Evolutionary conservation across 2,329 filamentous ascomycete species (phyloP).

Genomic region (Fusarium oligoseptatum): DNA sequence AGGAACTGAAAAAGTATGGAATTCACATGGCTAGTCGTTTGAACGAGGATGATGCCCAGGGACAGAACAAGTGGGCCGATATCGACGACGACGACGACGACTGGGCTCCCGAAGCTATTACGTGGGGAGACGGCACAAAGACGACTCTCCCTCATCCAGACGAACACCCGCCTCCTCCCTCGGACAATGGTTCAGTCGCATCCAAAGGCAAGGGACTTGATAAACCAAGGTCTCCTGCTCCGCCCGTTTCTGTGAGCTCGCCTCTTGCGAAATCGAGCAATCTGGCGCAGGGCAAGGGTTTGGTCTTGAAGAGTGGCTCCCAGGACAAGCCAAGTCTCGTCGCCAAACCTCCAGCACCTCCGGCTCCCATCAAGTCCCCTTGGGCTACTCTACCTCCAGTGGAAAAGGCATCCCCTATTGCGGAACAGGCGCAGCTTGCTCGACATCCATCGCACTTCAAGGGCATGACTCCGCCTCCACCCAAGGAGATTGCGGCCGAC

Average conservation of each 20-base stretch:
- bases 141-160: constrained; percentile 77
- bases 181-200: constrained; percentile 44
- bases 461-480: constrained; percentile 61
- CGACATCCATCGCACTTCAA: constrained; percentile 70
- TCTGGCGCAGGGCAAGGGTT: constrained; percentile 68
- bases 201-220: constrained; percentile 50
- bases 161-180: constrained; percentile 55
- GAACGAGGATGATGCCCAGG: constrained; percentile 79
- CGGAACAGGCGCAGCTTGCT: constrained; percentile 63
- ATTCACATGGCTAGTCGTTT: constrained; percentile 87
- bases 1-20: constrained; percentile 87
- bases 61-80: constrained; percentile 89
- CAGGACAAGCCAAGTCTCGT: constrained; percentile 80
- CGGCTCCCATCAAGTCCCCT: constrained; percentile 85
- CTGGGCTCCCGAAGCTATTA: constrained; percentile 86
- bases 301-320: constrained; percentile 74
- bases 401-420: constrained; percentile 80
- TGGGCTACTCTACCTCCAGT: constrained; percentile 91
- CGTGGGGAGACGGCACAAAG: constrained; percentile 91
- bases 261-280: constrained; percentile 60
- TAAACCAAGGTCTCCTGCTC: constrained; percentile 61
- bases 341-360: constrained; percentile 75
- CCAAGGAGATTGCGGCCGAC: constrained; percentile 90
- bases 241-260: constrained; percentile 52
- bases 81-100: constrained; percentile 92